Evolutionary conservation across 164 flowering plant species (phyloP), one percentile per base, ranked within the genome.

Genomic region (Tetracentron sinense): DNA sequence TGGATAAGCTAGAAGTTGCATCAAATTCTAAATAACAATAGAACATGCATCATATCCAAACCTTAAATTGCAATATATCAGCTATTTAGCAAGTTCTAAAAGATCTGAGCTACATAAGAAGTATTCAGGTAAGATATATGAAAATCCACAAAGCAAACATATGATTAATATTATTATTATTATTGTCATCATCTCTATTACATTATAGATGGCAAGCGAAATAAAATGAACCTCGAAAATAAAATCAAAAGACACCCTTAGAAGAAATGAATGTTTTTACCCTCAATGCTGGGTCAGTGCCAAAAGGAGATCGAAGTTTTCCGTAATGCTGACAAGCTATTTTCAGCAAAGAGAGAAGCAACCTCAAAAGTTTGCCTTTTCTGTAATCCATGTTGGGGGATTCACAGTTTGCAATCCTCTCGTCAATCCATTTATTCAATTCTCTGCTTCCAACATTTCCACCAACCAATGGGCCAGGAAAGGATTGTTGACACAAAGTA

Each of bases 391-490:
- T 68, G 58, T 74, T 70, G 54, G 78, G 56, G 27, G 87, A 74
- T 58, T 75, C 87, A 72, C 85, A 81, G 46, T 74, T 78, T 42
- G 87, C 53, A 38, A 92, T 88, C 78, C 94, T 87, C 69, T 92
- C 97, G 73, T 95, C 99, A 70, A 90, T 77, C 97, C 99, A 95
- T 76, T 83, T 92, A 56, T 84, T 74, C 68, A 95, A 64, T 62
- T 95, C 99, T 77, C 87, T 92, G 73, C 63, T 76, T 60, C 91
- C 95, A 70, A 67, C 83, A 82, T 66, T 92, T 38, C 97, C 97
- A 50, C 98, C 96, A 77, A 83, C 84, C 74, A 95, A 79, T 16
- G 99, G 99, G 60, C 99, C 99, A 53, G 96, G 97, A 72, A 82
- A 88, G 26, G 91, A 79, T 60, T 86, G 91, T 38, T 78, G 91